phyloP scores from a whole-genome alignment of 2,329 filamentous ascomycete genomes.

The Aspergillus sp. region DNA sequence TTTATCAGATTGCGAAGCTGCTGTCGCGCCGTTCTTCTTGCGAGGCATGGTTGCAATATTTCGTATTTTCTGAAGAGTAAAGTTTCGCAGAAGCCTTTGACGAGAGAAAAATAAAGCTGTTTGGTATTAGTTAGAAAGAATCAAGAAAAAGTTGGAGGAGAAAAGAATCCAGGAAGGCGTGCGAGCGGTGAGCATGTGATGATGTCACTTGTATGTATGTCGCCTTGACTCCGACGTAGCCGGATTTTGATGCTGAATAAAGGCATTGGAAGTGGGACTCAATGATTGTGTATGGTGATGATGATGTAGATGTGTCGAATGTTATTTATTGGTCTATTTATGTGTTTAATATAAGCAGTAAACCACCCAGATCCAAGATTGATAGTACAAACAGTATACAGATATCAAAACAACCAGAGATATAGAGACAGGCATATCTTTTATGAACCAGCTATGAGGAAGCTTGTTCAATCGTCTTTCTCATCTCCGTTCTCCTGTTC shows the following conservation, averaged over 20 bases:
- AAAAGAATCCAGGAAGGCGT: constrained; percentile 4
- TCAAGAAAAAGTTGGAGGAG: constrained; percentile 2
- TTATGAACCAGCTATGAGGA: too few species aligned
- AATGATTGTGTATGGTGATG: neutral
- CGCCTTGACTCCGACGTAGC: too few species aligned
- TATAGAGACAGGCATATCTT: too few species aligned
- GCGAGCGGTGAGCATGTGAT: constrained; percentile 29
- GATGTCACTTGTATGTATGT: constrained; percentile 23
- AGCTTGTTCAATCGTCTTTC: constrained; percentile 13
- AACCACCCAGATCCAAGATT: too few species aligned
- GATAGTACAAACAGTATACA: too few species aligned
- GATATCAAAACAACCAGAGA: too few species aligned
- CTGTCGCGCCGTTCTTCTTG: constrained; percentile 14
- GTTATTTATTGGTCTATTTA: neutral
- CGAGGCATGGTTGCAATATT: constrained; percentile 8
- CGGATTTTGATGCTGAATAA: neutral
- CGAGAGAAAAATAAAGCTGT: constrained; percentile 1
- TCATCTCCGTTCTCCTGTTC: constrained; percentile 31
- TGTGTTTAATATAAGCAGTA: neutral
- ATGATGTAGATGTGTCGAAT: neutral
- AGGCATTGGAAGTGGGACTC: constrained; percentile 1
- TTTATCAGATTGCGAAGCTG: neutral
- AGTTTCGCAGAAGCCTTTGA: neutral
- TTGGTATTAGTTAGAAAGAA: neutral
- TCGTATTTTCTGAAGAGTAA: neutral